Conservation (phyloP, 1,284 basidiomycete species). For the Ceratobasidium sp. region DNA sequence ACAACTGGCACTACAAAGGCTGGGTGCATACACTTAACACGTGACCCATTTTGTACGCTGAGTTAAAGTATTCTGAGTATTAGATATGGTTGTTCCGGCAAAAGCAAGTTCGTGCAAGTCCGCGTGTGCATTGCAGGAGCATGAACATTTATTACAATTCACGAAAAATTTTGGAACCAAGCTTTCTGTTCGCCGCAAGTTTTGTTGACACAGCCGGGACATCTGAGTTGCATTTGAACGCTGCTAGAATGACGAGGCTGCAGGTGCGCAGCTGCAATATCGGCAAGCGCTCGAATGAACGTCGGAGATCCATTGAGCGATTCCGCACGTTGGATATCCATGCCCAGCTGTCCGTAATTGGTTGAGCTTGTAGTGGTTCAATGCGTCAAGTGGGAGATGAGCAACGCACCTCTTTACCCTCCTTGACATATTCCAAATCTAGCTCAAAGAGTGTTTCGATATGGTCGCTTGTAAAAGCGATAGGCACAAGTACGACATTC, state of each 20-base stretch:
- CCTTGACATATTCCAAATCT: constrained; percentile 93
- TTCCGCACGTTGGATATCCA: constrained; percentile 91
- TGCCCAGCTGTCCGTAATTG: constrained; percentile 75
- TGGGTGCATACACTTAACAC: constrained; percentile 6
- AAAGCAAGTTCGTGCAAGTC: not conserved
- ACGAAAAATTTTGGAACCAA: constrained; percentile 72
- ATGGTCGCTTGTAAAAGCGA: constrained; percentile 99
- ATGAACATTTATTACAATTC: not conserved
- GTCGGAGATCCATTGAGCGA: constrained; percentile 99
- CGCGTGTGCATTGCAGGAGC: too few relatives aligned
- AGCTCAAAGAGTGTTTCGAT: constrained; percentile 99
- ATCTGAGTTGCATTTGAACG: constrained; percentile 87
- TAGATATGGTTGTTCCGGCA: too few relatives aligned
- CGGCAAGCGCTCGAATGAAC: constrained; percentile 96
- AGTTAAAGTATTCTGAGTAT: too few relatives aligned
- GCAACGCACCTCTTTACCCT: constrained; percentile 84
- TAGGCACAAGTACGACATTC: constrained; percentile 90
- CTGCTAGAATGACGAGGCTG: constrained; percentile 71
- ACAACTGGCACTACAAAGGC: not conserved
- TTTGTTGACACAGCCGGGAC: constrained; percentile 92
- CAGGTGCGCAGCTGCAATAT: constrained; percentile 89
- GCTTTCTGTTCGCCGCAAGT: constrained; percentile 89
- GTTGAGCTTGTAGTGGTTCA: constrained; percentile 13
- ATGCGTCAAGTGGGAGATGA: not conserved
- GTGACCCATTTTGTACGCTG: not conserved